Evolutionary conservation across 331 rosid genomes (phyloP).

Genomic region (Pyrus hybrid): DNA sequence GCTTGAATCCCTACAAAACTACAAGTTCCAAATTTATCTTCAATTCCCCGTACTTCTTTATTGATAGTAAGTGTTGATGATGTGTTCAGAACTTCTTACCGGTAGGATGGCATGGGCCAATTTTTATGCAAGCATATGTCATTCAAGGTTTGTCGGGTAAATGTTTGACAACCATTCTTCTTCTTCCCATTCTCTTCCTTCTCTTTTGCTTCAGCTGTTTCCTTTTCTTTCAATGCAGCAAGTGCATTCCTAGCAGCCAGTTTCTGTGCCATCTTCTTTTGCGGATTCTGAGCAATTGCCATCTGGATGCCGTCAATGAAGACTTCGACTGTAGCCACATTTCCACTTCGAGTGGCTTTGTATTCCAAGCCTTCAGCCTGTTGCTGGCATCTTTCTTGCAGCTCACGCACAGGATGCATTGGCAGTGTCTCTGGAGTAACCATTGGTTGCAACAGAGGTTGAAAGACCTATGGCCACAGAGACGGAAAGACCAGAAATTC

Average conservation of each 20-base stretch:
- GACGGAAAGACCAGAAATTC: constrained; percentile 5
- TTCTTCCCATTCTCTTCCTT: constrained; percentile 58
- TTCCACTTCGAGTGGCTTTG: constrained; percentile 78
- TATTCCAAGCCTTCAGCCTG: constrained; percentile 97
- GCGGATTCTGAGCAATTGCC: constrained; percentile 88
- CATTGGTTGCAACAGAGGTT: constrained; percentile 94
- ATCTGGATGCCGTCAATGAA: constrained; percentile 88
- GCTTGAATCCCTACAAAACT: neutral
- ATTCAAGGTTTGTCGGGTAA: constrained; percentile 85
- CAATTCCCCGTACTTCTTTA: neutral
- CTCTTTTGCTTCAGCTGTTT: constrained; percentile 52
- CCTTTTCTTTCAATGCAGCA: constrained; percentile 81
- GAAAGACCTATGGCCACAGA: constrained; percentile 48
- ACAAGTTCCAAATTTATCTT: neutral
- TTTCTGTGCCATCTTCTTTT: constrained; percentile 99
- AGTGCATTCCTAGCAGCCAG: constrained; percentile 97
- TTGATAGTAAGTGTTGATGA: neutral
- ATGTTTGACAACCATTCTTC: constrained; percentile 79
- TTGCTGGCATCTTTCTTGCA: constrained; percentile 97
- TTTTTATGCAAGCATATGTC: constrained; percentile 89
- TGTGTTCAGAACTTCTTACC: constrained; percentile 30
- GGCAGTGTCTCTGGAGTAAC: constrained; percentile 99
- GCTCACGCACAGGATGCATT: constrained; percentile 99
- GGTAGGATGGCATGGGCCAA: constrained; percentile 94
- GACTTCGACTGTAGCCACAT: constrained; percentile 92